Evolutionary conservation across 2,329 filamentous ascomycete genomes (phyloP), one percentile per base, ranked within the genome.

Genomic region (Fusarium sp.): DNA sequence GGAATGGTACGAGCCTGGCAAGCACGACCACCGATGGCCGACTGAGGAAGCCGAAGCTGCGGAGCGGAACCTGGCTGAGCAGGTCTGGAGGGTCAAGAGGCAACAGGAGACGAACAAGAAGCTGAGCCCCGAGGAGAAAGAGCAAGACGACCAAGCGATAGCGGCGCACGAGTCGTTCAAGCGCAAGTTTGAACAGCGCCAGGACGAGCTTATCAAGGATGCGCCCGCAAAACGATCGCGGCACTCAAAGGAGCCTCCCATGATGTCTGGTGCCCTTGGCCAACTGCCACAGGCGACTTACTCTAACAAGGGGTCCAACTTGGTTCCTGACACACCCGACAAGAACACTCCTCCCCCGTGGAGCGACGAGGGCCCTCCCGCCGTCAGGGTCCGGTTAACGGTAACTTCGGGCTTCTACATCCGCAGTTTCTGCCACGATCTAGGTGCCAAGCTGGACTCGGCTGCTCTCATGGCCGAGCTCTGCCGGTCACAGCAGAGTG

Each of bases 371-470:
- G 89, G 87, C 0, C 90, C 94, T 2, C 90, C 95, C 2, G 96
- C 95, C 1, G 93, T 89, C 51, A 92, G 89, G 76, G 89, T 99
- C 64, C 91, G 92, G 61, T 94, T 99, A 89, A 97, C 93, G 1
- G 95, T 98, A 54, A 94, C 94, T 2, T 97, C 94, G 1, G 96
- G 96, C 40, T 99, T 98, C 85, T 99, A 99, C 80, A 95, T 99
- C 13, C 92, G 96, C 68, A 97, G 93, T 62, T 90, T 99, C 73
- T 95, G 94, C 74, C 94, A 98, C 78, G 96, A 99, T 76, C 87
- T 99, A 4, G 96, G 95, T 23, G 85, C 90, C 71, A 94, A 94
- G 72, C 86, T 98, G 13, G 90, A 89, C 55, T 97, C 94, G 12
- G 90, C 93, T 27, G 96, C 88, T 36, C 86, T 96, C 71, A 98